phyloP scores from a whole-genome alignment of 768 basidiomycete species.

The Dacryopinax primogenitus region DNA sequence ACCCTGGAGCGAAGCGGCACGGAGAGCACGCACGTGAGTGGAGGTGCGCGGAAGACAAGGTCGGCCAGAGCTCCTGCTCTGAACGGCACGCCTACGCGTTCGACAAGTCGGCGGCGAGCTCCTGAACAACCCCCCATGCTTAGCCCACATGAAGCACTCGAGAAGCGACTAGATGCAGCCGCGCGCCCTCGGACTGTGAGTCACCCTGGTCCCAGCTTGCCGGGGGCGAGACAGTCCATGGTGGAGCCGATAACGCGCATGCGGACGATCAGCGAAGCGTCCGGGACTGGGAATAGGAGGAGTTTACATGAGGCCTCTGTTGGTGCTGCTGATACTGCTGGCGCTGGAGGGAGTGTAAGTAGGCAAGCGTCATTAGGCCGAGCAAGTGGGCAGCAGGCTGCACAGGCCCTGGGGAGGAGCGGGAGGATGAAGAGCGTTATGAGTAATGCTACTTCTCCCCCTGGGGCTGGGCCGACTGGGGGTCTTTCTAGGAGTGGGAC shows the following conservation, averaged over 20 bases:
- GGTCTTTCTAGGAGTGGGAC: neutral
- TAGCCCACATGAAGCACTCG: neutral
- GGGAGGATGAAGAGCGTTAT: neutral
- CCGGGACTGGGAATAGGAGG: neutral
- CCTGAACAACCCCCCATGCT: neutral
- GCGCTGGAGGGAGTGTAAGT: neutral
- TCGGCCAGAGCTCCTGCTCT: no score
- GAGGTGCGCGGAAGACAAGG: no score
- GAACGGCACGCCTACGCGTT: neutral
- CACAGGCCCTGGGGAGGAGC: neutral
- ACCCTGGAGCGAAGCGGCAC: neutral
- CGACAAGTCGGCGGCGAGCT: neutral
- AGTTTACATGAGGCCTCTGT: neutral
- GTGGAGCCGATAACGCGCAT: neutral
- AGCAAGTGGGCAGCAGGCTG: neutral
- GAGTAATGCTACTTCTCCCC: constrained; percentile 2
- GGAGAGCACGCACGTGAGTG: no score
- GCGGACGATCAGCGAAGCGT: neutral
- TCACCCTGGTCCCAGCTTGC: neutral
- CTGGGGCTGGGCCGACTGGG: neutral
- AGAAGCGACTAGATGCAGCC: neutral
- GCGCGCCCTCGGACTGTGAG: neutral
- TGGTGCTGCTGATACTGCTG: no score
- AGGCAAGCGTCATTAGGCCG: neutral
- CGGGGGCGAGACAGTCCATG: no score